Conservation (phyloP, 2,329 filamentous ascomycete genomes). For the Phoma sp. region DNA sequence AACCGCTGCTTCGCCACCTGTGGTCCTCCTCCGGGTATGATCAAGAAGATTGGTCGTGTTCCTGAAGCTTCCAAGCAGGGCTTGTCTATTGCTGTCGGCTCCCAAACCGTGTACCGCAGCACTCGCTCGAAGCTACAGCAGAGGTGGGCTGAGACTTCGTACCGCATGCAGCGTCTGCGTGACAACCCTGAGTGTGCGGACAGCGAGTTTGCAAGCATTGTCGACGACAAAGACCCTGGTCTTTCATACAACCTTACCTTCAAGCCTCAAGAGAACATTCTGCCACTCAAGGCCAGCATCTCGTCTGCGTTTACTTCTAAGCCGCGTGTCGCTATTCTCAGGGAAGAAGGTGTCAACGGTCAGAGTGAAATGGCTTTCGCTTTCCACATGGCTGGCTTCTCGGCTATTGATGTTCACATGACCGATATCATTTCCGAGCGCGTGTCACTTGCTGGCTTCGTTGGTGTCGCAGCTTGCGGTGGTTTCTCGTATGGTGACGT, state of each 20-base stretch:
- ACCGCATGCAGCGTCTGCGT: constrained; percentile 87
- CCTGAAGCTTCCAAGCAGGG: constrained; percentile 74
- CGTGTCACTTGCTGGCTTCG: constrained; percentile 81
- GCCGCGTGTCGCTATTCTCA: constrained; percentile 86
- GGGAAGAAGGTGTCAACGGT: constrained; percentile 95
- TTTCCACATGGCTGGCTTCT: constrained; percentile 89
- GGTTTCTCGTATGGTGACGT: constrained; percentile 96
- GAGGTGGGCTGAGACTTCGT: constrained; percentile 87
- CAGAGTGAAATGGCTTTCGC: constrained; percentile 98
- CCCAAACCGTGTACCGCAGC: constrained; percentile 72
- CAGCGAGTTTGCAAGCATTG: constrained; percentile 77
- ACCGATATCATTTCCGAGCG: constrained; percentile 83
- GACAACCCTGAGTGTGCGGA: constrained; percentile 91
- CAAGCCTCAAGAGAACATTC: constrained; percentile 76
- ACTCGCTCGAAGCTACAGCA: constrained; percentile 79
- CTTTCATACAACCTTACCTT: constrained; percentile 84
- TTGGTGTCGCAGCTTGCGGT: constrained; percentile 90
- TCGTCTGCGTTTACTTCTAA: constrained; percentile 67
- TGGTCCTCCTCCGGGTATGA: constrained; percentile 79
- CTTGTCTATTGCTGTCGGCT: constrained; percentile 76
- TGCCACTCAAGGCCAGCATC: constrained; percentile 72
- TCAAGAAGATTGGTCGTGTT: constrained; percentile 84
- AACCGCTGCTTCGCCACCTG: constrained; percentile 90
- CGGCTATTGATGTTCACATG: constrained; percentile 95
- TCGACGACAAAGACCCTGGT: constrained; percentile 79